Conservation (phyloP, 2,329 filamentous ascomycete species). For the Thyridium curvatum region DNA sequence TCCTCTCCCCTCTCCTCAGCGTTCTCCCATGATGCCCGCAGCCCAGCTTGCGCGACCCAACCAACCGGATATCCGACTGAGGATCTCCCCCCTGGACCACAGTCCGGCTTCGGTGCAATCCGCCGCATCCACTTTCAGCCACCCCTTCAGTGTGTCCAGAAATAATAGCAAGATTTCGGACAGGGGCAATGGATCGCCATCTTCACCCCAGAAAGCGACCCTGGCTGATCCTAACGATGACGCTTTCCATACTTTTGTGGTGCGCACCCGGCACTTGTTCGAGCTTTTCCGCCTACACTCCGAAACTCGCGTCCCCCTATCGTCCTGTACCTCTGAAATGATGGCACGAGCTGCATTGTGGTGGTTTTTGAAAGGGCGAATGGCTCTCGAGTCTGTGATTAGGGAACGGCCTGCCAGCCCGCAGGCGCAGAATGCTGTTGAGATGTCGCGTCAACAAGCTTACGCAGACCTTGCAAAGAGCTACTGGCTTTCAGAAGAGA, state of each 20-base stretch:
- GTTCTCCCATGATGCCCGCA: not conserved
- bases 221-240: constrained; percentile 48
- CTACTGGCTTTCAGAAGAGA: constrained; percentile 67
- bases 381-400: constrained; percentile 66
- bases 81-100: constrained; percentile 23
- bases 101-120: constrained; percentile 29
- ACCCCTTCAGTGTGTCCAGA: constrained; percentile 14
- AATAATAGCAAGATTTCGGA: constrained; percentile 17
- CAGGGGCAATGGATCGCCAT: constrained; percentile 10
- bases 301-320: constrained; percentile 63
- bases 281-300: constrained; percentile 73
- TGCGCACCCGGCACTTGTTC: constrained; percentile 66
- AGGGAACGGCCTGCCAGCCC: constrained; percentile 50
- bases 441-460: constrained; percentile 62
- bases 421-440: constrained; percentile 46
- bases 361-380: constrained; percentile 85
- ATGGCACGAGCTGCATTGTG: constrained; percentile 71
- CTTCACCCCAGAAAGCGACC: constrained; percentile 15
- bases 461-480: constrained; percentile 82
- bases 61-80: constrained; percentile 10
- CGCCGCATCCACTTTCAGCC: constrained; percentile 14
- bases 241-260: constrained; percentile 63
- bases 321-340: constrained; percentile 55
- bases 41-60: too few relatives aligned
- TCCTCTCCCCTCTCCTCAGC: not conserved